Evolutionary conservation across 176 grass and related monocot genomes (phyloP), one percentile per base, ranked within the genome.

Genomic region (Alopecurus myosuroides): DNA sequence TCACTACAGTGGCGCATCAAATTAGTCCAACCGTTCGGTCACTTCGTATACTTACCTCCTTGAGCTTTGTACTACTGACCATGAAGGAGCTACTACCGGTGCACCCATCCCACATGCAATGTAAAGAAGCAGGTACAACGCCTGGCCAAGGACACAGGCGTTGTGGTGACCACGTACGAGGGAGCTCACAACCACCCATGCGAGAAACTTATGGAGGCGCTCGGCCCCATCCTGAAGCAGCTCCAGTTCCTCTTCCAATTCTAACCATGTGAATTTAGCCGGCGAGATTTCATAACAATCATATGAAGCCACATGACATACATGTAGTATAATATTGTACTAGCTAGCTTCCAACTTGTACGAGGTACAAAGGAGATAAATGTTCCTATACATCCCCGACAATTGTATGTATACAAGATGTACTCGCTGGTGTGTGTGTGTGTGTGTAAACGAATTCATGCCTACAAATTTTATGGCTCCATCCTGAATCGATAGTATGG

Each of bases 101-200:
- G 94, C 88, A 94, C 95, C 6, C 95, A 97, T 41, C 92, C 92
- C 81, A 84, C 95, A 2, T 97, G 95, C 92, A 92, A 89, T 31
- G 95, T 97, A 60, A 97, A 97, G 85, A 97, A 97, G 75, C 92
- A 97, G 74, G 92, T 94, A 23, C 95, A 97, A 55, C 95, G 95
- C 55, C 73, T 94, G n/a, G 83, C 95, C 34, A 94, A 91, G 78
- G 95, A 97, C 79, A 94, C 88, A 34, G 84, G 90, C 84, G 91
- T 97, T 37, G 92, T 97, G 35, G 92, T 97, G 51, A 97, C 92
- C 36, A 97, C 95, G 6, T 97, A 94, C n/a, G 92, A 97, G 73
- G 95, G 92, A 62, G 92, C 92, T 18, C 95, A 94, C 71, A 97
- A 97, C 86, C 95, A 97, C 78, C 95, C 95, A 2, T 97, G 88